Conservation (phyloP, 2,329 filamentous ascomycete species). For the Hypoxylon sp. region DNA sequence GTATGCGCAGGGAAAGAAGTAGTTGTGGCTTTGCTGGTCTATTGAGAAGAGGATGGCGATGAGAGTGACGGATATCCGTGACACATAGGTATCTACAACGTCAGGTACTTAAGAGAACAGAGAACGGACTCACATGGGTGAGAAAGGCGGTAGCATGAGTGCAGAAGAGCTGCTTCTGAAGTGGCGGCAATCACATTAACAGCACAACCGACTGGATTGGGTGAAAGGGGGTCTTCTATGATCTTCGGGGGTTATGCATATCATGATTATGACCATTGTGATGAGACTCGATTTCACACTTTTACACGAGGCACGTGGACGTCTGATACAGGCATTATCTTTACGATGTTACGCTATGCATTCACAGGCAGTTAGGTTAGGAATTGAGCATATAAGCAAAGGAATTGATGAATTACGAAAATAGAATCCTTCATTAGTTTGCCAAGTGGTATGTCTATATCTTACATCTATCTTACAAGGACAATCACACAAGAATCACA, state of each 20-base stretch:
- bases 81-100: too few species aligned
- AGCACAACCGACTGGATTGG: not conserved
- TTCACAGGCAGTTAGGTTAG: not conserved
- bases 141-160: not conserved
- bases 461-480: not conserved
- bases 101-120: not conserved
- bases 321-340: not conserved
- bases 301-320: not conserved
- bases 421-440: constrained; percentile 3
- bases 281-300: not conserved
- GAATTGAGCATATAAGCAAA: not conserved
- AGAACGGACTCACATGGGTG: not conserved
- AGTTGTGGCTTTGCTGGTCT: not conserved
- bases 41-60: not conserved
- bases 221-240: not conserved
- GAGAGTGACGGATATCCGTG: not conserved
- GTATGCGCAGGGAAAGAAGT: constrained; percentile 70
- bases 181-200: not conserved
- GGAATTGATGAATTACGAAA: constrained; percentile 15
- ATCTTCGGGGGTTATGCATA: not conserved
- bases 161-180: not conserved
- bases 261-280: not conserved
- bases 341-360: not conserved
- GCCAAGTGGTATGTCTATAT: not conserved
- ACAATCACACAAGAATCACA: not conserved